Percentiles rank a stretch among this genome's conserved stretches.
These are phyloP conservation scores for Lactarius vividus DNA, from an alignment of 768 basidiomycete genomes.

Conservation along the genomic window DNA sequence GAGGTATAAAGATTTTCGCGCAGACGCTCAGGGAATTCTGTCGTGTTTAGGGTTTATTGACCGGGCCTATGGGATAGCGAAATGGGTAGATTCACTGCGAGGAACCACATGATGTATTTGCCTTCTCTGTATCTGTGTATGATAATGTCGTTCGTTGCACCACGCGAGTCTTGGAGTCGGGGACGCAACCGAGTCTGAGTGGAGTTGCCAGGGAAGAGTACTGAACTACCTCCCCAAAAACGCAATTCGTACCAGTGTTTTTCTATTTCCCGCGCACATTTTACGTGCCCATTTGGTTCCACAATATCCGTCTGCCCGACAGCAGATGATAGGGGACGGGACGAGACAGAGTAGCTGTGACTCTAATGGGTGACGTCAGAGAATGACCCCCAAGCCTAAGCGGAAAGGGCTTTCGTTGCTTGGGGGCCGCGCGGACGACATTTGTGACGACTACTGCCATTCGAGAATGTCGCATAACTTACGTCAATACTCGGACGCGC, in stretches of 20 bases:
- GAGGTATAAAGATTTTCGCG: conserved; percentile 20
- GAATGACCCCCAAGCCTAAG: too few relatives aligned
- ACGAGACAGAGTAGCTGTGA: too few relatives aligned
- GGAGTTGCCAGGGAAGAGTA: neutral
- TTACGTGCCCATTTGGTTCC: neutral
- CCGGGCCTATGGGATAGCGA: neutral
- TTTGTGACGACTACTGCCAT: too few relatives aligned
- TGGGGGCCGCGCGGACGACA: too few relatives aligned
- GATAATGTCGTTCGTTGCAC: neutral
- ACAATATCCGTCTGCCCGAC: neutral
- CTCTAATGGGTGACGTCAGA: too few relatives aligned
- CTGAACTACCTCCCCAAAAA: too few relatives aligned
- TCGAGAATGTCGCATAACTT: too few relatives aligned
- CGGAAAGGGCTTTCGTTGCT: too few relatives aligned
- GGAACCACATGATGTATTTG: neutral
- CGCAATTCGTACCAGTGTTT: too few relatives aligned
- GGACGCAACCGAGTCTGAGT: too few relatives aligned
- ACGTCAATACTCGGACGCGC: too few relatives aligned
- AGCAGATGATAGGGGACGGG: neutral
- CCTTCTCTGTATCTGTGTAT: neutral
- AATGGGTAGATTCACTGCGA: neutral
- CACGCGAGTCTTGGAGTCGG: neutral
- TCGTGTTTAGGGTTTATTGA: neutral
- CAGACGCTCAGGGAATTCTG: conserved; percentile 20
- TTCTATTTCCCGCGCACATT: too few relatives aligned